A percentile compares a stretch with the other conserved stretches of the same genome.
These are phyloP conservation scores for Cynara cardunculus DNA, from an alignment of 129 eudicot species.

Conservation along the genomic window DNA sequence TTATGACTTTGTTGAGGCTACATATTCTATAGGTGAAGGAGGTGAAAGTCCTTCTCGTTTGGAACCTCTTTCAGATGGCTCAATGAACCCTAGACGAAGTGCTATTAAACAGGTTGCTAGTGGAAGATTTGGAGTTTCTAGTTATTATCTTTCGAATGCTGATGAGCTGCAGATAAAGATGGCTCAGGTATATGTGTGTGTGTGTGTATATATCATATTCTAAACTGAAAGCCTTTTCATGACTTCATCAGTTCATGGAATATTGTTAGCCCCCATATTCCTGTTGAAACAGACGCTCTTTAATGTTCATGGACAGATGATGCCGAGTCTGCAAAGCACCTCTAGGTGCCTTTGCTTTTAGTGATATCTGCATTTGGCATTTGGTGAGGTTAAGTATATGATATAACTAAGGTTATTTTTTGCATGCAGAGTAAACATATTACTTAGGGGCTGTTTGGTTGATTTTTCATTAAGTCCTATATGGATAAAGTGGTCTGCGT, in stretches of 20 bases:
- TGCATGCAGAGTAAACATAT: not conserved
- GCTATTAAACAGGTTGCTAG: slow-evolving; percentile 99
- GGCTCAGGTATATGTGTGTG: slow-evolving; percentile 75
- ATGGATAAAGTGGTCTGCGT: no score
- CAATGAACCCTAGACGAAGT: slow-evolving; percentile 89
- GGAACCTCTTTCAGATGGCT: slow-evolving; percentile 94
- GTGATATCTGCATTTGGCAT: slow-evolving; percentile 52
- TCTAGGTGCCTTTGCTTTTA: slow-evolving; percentile 57
- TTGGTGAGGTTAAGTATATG: slow-evolving; percentile 52
- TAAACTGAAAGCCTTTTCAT: not conserved
- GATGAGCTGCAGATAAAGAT: slow-evolving; percentile 96
- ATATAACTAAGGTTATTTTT: slow-evolving; percentile 4
- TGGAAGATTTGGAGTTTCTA: slow-evolving; percentile 97
- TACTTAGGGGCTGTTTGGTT: not conserved
- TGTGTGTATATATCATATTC: not conserved
- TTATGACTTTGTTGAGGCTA: not conserved
- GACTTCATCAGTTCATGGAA: not conserved
- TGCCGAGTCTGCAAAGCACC: no score
- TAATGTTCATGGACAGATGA: no score
- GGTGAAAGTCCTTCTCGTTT: slow-evolving; percentile 98
- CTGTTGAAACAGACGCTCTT: no score
- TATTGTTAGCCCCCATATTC: no score
- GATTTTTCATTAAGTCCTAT: no score
- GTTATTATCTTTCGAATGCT: slow-evolving; percentile 92
- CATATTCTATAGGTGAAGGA: slow-evolving; percentile 75